phyloP scores from a whole-genome alignment of 495 filamentous ascomycete species.

The Astrothelium macrocarpum region DNA sequence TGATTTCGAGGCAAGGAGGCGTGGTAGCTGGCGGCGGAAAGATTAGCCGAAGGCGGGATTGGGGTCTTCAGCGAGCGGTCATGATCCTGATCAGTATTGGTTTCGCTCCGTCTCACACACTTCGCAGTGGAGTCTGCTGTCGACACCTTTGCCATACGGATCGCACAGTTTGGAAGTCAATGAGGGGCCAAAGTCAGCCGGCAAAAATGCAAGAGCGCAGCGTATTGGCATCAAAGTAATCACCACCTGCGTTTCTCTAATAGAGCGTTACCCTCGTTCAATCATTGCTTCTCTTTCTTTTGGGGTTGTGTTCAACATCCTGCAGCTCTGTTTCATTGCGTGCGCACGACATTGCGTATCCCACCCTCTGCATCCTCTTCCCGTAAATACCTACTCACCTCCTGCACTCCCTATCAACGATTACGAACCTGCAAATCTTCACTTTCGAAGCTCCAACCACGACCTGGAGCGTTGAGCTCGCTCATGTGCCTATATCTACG shows the following conservation, averaged over 20 bases:
- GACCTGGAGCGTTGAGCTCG: background rate
- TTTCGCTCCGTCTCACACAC: background rate
- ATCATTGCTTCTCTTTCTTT: background rate
- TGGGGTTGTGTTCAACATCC: background rate
- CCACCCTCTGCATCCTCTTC: background rate
- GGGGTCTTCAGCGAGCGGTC: background rate
- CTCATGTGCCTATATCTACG: background rate
- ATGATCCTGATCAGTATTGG: background rate
- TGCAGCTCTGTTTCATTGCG: background rate
- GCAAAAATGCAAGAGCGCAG: background rate
- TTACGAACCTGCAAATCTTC: background rate
- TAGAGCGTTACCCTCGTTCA: background rate
- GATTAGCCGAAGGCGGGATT: background rate
- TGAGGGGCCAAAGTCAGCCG: background rate
- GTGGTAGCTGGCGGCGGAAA: background rate
- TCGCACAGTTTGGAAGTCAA: background rate
- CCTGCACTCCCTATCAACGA: background rate
- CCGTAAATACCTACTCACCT: background rate
- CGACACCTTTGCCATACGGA: background rate
- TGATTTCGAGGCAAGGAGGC: background rate
- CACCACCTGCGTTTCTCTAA: conserved; percentile 1
- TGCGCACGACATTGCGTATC: background rate
- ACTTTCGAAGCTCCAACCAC: background rate
- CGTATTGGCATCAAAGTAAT: background rate
- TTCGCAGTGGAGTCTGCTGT: background rate